Evolutionary conservation across 768 basidiomycete genomes (phyloP), one percentile per base, ranked within the genome.

Genomic region (Scleroderma bovista): DNA sequence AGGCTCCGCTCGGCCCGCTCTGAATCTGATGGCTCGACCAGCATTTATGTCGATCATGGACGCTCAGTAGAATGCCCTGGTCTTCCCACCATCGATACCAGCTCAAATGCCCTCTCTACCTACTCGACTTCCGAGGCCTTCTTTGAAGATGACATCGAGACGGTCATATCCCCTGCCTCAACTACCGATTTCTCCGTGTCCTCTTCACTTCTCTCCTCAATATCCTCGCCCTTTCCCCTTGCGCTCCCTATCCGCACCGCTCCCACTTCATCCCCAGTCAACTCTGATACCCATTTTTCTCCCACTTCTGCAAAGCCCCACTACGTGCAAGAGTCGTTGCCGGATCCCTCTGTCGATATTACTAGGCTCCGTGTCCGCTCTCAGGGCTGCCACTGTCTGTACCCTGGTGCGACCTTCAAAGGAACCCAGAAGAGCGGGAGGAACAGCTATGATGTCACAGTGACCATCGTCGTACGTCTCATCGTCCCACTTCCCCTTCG

Each of bases 371-470:
- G 88, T 36, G 78, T 88, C 33, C 79, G 84, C 43, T 77, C 84
- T 17, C 81, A 81, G 55, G 78, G 77, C 12, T 85, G 87, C 61
- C 81, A 86, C 56, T 89, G 86, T 64, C 75, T 91, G 10, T 90
- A 93, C 68, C 87, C 94, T 26, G 95, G 95, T 3, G 86, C 91
- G 36, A 76, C 79, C 15, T 98, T 94, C 66, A 76, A 82, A 52
- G 95, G 95, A 3, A 93, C 90, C 0, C 95, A 98, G 71, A 92
- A 93, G 72, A 89, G 86, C 55, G 95, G 94, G 3, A 78, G 92
- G 57, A 94, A 88, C 64, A 88, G 86, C 62, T 97, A 97, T 74
- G 91, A 95, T 54, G 95, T 97, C 37, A 86, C 82, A 60, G 92
- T 98, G 50, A 87, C 86, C 50, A 88, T 98, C 47, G 81, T 92